Evolutionary conservation across 2,329 filamentous ascomycete genomes (phyloP).

Genomic region (Blumeria graminis): DNA sequence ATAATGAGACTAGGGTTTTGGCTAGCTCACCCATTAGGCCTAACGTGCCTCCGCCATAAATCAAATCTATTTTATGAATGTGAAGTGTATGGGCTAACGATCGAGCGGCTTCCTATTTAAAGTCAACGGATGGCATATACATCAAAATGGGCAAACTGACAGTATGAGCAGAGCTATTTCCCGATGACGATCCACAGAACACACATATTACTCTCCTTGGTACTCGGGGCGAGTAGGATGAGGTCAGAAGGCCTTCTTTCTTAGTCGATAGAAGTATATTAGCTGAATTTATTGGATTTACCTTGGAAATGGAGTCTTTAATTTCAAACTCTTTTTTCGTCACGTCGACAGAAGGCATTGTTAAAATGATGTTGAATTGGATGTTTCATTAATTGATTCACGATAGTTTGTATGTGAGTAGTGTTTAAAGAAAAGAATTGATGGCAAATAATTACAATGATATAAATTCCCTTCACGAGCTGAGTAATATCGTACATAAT

Average conservation of each 20-base stretch:
- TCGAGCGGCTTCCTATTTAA: conserved; percentile 35
- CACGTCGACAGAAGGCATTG: too few species aligned
- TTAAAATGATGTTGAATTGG: too few species aligned
- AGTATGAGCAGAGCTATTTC: conserved; percentile 49
- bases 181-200: conserved; percentile 69
- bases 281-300: too few species aligned
- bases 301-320: too few species aligned
- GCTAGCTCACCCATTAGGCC: conserved; percentile 92
- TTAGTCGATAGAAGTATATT: conserved; percentile 4
- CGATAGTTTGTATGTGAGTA: too few species aligned
- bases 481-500: too few species aligned
- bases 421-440: too few species aligned
- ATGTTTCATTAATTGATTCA: too few species aligned
- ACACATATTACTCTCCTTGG: conserved; percentile 49
- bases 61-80: conserved; percentile 52
- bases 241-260: conserved; percentile 13
- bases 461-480: too few species aligned
- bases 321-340: too few species aligned
- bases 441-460: too few species aligned
- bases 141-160: conserved; percentile 10
- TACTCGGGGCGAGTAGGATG: conserved; percentile 2
- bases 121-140: neutral
- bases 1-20: conserved; percentile 59
- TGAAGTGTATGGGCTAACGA: conserved; percentile 52
- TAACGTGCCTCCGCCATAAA: conserved; percentile 86